Conservation (phyloP, 129 eudicot species). For the Gnaphalium uliginosum region DNA sequence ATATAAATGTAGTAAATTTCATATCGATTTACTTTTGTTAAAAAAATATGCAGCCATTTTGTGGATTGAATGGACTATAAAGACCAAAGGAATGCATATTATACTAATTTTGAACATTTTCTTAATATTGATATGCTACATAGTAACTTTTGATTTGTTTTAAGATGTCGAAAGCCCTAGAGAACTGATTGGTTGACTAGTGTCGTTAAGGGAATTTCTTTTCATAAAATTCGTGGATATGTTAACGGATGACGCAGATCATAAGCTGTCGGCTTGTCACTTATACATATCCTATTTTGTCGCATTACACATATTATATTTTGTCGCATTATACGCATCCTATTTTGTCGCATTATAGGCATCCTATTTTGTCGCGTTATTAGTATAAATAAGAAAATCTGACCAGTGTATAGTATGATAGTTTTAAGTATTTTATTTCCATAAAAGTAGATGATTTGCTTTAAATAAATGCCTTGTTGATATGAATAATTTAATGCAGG, state of each 20-base stretch:
- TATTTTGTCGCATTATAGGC: constrained; percentile 4
- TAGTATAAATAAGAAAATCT: not conserved
- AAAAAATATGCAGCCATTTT: not conserved
- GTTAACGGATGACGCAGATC: constrained; percentile 5
- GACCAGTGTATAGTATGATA: constrained; percentile 5
- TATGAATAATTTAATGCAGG: constrained; percentile 37
- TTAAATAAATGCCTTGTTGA: constrained; percentile 1
- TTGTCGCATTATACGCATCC: not conserved
- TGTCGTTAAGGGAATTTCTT: not conserved
- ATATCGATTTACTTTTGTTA: not conserved
- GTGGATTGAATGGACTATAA: constrained; percentile 16
- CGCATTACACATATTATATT: not conserved
- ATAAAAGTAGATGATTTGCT: constrained; percentile 13
- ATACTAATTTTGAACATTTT: constrained; percentile 9
- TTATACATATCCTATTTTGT: constrained; percentile 6
- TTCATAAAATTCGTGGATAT: constrained; percentile 8
- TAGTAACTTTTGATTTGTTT: constrained; percentile 10
- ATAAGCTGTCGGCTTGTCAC: not conserved
- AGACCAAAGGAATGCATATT: constrained; percentile 5
- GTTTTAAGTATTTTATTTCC: constrained; percentile 1
- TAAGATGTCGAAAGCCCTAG: constrained; percentile 24
- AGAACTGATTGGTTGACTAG: constrained; percentile 19
- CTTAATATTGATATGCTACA: constrained; percentile 19
- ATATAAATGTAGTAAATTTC: not conserved
- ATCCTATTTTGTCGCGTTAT: constrained; percentile 12